Evolutionary conservation across 2,329 filamentous ascomycete genomes (phyloP).

Genomic region (Penicillium sclerotiorum): DNA sequence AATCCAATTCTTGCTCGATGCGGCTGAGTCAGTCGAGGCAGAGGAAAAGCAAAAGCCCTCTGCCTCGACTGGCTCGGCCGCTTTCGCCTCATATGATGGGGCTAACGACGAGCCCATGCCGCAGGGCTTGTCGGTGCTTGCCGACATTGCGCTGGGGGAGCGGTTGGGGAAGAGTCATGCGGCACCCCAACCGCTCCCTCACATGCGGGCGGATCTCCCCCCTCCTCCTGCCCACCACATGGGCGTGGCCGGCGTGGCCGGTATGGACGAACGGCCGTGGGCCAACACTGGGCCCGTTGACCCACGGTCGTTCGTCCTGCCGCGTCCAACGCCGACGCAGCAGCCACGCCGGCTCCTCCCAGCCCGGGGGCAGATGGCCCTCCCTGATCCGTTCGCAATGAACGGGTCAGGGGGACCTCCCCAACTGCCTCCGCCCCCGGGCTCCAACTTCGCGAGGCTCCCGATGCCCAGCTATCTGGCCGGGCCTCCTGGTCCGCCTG

Average conservation of each 20-base stretch:
- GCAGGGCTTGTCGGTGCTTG: slow-evolving; percentile 38
- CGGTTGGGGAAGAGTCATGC: too few species aligned
- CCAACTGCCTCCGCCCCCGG: slow-evolving; percentile 45
- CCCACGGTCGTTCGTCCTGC: slow-evolving; percentile 32
- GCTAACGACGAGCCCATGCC: slow-evolving; percentile 18
- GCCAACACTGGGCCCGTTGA: too few species aligned
- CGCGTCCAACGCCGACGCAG: slow-evolving; percentile 29
- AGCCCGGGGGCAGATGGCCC: slow-evolving; percentile 36
- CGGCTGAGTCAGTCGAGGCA: slow-evolving; percentile 27
- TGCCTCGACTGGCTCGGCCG: neutral
- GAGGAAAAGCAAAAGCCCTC: neutral
- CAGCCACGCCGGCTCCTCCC: slow-evolving; percentile 42
- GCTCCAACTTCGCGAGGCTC: slow-evolving; percentile 40
- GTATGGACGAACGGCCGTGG: slow-evolving; percentile 19
- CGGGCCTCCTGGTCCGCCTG: slow-evolving; percentile 5
- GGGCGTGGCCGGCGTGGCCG: slow-evolving; percentile 15
- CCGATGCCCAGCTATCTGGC: slow-evolving; percentile 32
- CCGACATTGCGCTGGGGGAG: slow-evolving; percentile 33
- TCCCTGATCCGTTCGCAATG: slow-evolving; percentile 43
- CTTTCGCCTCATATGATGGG: slow-evolving; percentile 10
- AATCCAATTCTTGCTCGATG: slow-evolving; percentile 32
- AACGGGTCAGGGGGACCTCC: slow-evolving; percentile 37
- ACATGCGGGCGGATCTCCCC: slow-evolving; percentile 34
- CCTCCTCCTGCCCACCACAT: slow-evolving; percentile 34
- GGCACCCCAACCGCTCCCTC: slow-evolving; percentile 44